phyloP scores from a whole-genome alignment of 805 yeast species.

The Starmerella davenportii region DNA sequence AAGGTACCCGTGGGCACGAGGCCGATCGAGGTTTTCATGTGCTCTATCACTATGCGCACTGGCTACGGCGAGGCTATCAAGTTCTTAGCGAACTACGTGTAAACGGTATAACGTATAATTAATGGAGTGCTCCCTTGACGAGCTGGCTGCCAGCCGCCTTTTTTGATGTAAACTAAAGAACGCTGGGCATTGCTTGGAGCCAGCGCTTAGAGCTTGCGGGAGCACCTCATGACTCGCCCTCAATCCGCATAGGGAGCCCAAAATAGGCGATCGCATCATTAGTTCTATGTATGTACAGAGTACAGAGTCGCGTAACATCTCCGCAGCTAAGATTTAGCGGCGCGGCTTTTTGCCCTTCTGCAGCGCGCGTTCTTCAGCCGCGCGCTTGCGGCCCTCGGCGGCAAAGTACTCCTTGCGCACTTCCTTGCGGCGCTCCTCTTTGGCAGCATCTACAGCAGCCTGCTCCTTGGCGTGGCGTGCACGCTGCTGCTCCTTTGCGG shows the following conservation, averaged over 20 bases:
- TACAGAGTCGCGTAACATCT: too few relatives aligned
- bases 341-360: slow-evolving; percentile 3
- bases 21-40: slow-evolving; percentile 94
- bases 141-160: too few relatives aligned
- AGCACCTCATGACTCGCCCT: too few relatives aligned
- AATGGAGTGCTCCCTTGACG: too few relatives aligned
- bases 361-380: slow-evolving; percentile 10
- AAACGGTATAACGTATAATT: slow-evolving; percentile 11
- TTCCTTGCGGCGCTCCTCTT: slow-evolving; percentile 59
- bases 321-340: too few relatives aligned
- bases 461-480: slow-evolving; percentile 55
- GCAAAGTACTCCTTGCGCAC: slow-evolving; percentile 76
- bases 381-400: slow-evolving; percentile 15
- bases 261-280: too few relatives aligned
- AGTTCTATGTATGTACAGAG: too few relatives aligned
- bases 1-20: slow-evolving; percentile 45
- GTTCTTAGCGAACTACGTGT: slow-evolving; percentile 94
- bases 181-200: too few relatives aligned
- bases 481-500: slow-evolving; percentile 59
- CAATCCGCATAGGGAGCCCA: too few relatives aligned
- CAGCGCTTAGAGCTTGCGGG: too few relatives aligned
- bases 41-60: slow-evolving; percentile 94
- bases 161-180: too few relatives aligned
- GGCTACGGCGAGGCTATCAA: slow-evolving; percentile 97
- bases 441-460: slow-evolving; percentile 54